Conservation (phyloP, 2,329 filamentous ascomycete species). For the Cadophora luteo-olivacea region DNA sequence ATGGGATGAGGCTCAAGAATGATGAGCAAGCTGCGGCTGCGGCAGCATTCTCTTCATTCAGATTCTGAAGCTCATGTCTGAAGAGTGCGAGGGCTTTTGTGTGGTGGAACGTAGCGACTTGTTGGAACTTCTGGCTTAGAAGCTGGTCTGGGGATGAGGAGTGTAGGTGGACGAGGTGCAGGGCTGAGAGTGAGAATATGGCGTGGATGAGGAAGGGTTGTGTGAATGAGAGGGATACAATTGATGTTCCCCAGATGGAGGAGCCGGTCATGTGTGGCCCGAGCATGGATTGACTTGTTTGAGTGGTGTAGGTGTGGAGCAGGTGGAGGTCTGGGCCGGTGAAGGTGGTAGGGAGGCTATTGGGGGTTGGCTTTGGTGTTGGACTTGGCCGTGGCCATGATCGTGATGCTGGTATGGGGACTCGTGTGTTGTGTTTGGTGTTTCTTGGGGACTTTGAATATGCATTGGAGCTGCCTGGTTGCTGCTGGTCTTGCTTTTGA, state of each 20-base stretch:
- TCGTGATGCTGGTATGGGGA: neutral
- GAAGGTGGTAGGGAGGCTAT: neutral
- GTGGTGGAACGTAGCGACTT: neutral
- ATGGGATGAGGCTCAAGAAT: neutral
- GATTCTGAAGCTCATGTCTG: neutral
- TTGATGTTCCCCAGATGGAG: neutral
- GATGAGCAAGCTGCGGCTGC: neutral
- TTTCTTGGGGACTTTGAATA: neutral
- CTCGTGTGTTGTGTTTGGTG: neutral
- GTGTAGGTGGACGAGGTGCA: neutral
- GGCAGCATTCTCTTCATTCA: neutral
- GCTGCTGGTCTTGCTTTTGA: neutral
- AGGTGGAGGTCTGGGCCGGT: neutral
- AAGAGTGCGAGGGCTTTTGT: neutral
- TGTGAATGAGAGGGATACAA: neutral
- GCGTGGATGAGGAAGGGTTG: neutral
- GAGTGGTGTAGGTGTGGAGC: neutral
- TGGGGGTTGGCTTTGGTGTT: neutral
- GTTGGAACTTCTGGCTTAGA: neutral
- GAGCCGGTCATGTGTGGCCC: neutral
- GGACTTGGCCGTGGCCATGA: neutral
- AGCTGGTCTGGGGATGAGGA: neutral
- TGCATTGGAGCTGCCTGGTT: neutral
- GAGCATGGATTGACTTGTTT: conserved; percentile 1
- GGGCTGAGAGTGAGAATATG: neutral